A percentile compares a stretch with the other conserved stretches of the same genome.
These are phyloP conservation scores for Hyphopichia burtonii DNA, from an alignment of 1,139 yeast genomes.

Conservation along the genomic window DNA sequence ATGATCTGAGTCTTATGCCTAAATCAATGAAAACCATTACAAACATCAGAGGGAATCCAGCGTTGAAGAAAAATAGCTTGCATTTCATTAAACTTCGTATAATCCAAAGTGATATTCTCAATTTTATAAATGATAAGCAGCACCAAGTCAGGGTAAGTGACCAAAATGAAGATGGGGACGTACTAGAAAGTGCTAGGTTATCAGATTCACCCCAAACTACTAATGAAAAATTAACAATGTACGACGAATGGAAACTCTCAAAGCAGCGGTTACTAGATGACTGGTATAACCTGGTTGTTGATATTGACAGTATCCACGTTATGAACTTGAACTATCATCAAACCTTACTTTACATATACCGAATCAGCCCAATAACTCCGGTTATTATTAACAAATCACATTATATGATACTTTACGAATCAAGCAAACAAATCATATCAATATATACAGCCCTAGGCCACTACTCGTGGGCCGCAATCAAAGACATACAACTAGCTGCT, in stretches of 20 bases:
- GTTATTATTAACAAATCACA: constrained; percentile 1
- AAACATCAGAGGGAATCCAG: not conserved
- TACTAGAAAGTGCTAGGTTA: not conserved
- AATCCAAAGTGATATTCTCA: constrained; percentile 9
- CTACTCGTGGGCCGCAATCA: constrained; percentile 6
- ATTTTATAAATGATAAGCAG: not conserved
- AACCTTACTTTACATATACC: constrained; percentile 3
- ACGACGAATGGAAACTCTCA: constrained; percentile 2
- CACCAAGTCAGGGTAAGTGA: not conserved
- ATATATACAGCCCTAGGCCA: constrained; percentile 7
- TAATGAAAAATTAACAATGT: not conserved
- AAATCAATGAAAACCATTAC: not conserved
- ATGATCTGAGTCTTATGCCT: constrained; percentile 4
- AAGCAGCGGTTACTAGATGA: constrained; percentile 2
- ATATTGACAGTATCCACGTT: constrained; percentile 2
- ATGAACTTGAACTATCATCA: constrained; percentile 5
- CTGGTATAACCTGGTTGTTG: not conserved
- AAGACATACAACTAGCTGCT: constrained; percentile 2
- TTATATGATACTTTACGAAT: constrained; percentile 4
- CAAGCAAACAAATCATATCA: constrained; percentile 7
- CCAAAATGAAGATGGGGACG: constrained; percentile 4
- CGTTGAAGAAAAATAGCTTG: constrained; percentile 6
- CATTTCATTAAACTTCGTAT: constrained; percentile 10
- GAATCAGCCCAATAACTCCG: constrained; percentile 7
- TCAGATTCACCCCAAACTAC: not conserved